Base-by-base conservation (phyloP, 2,329 filamentous ascomycete species). In the Biscogniauxia marginata region DNA sequence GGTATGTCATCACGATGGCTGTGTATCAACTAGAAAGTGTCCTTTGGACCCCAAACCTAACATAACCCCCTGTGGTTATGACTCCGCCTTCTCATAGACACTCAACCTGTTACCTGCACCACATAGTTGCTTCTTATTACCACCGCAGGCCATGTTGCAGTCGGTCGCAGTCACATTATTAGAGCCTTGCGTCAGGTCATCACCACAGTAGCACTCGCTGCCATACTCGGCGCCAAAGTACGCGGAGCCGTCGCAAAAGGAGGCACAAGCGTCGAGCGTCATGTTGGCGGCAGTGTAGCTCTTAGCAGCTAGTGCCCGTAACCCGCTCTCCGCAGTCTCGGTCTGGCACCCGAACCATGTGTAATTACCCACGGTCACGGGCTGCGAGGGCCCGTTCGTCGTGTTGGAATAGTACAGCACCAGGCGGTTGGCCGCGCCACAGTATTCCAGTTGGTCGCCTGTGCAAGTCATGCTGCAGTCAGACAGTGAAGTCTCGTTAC, bases 131-230 rank as follows among this genome's bases (percentile, higher is more conserved):
- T 21, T 55, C 5, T 55, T 11, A 34, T 63, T 65, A 9, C 69
- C 68, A 0, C 62, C 52, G 54, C 68, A 71, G 2, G 62, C 46
- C 58, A 69, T 65, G 16, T 46, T 47, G 54, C 68, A 71, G 25
- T 66, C 62, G 3, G 51, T 34, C 7, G 53, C 47, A 3, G 20
- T 19, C 9, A 43, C 55, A 4, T 53, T 7, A 1, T 54, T 60
- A 53, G 67, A 71, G 8, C 65, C 66, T 2, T 55, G 57, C 13
- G 58, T 62, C 24, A 76, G 60, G n/a, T 22, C 56, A 55, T 74
- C 71, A 8, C 70, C 74, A 50, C 73, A 77, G 55, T 69, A 75
- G 65, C 70, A 71, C 60, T 74, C 72, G 11, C 67, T 55, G 16
- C 67, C 67, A 54, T 73, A 73, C 58, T 74, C 70, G 6, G 66